phyloP scores from a whole-genome alignment of 768 basidiomycete species.

The Cystoderma amianthinum region DNA sequence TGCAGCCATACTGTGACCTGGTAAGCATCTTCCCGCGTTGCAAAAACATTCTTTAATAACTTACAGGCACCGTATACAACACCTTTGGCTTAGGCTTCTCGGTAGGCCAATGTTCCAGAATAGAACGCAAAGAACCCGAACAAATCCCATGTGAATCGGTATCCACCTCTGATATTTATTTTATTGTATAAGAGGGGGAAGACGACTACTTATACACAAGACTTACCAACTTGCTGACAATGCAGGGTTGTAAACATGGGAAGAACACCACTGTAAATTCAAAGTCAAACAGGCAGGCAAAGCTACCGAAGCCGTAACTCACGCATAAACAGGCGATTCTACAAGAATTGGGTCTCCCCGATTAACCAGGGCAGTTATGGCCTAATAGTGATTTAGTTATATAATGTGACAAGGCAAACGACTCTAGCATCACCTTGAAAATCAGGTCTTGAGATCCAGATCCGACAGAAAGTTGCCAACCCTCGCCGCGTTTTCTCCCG shows the following conservation, averaged over 20 bases:
- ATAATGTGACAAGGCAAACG: neutral
- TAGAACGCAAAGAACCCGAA: constrained; percentile 49
- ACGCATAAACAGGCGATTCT: constrained; percentile 80
- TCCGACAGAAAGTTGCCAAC: constrained; percentile 76
- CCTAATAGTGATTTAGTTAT: constrained; percentile 34
- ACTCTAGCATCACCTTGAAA: constrained; percentile 73
- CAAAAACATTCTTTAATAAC: constrained; percentile 11
- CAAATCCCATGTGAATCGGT: constrained; percentile 71
- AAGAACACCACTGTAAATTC: constrained; percentile 58
- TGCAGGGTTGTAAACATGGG: constrained; percentile 52
- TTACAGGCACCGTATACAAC: constrained; percentile 75
- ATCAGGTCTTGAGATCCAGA: constrained; percentile 87
- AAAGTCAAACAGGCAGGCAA: too few relatives aligned
- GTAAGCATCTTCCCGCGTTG: neutral
- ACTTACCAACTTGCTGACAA: constrained; percentile 54
- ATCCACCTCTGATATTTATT: constrained; percentile 52
- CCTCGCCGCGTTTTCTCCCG: constrained; percentile 48
- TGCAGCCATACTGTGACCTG: constrained; percentile 65
- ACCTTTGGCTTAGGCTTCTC: constrained; percentile 68
- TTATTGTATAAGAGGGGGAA: neutral
- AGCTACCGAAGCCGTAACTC: too few relatives aligned
- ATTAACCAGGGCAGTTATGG: constrained; percentile 63
- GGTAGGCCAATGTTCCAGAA: constrained; percentile 70
- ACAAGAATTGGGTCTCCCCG: constrained; percentile 77
- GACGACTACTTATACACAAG: too few relatives aligned